These are phyloP conservation scores for Coemansia interrupta DNA, from an alignment of 192 early-diverging fungal genomes.

Conservation along the genomic window DNA sequence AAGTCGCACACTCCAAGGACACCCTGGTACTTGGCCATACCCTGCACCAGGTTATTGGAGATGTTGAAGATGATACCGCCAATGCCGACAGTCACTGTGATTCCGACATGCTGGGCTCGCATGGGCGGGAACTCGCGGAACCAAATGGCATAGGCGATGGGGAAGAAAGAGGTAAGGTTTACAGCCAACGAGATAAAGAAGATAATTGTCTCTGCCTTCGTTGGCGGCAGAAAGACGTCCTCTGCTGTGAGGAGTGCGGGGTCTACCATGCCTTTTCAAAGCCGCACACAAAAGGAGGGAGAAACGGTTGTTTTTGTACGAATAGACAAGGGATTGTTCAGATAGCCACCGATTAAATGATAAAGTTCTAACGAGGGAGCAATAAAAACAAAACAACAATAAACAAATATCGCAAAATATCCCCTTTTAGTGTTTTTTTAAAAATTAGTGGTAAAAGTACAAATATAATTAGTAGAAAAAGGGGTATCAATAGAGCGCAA, in stretches of 20 bases:
- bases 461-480: no score
- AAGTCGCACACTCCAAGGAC: constrained; percentile 30
- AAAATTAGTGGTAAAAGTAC: no score
- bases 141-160: constrained; percentile 25
- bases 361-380: no score
- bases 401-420: no score
- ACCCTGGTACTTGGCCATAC: constrained; percentile 38
- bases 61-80: constrained; percentile 40
- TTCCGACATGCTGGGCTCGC: constrained; percentile 42
- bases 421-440: no score
- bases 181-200: constrained; percentile 28
- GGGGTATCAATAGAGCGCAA: no score
- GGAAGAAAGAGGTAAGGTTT: constrained; percentile 26
- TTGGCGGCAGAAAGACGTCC: constrained; percentile 29
- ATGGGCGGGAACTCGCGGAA: constrained; percentile 38
- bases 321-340: no score
- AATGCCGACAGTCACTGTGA: constrained; percentile 26
- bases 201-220: constrained; percentile 26
- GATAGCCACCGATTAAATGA: no score
- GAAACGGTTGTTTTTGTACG: no score
- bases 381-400: no score
- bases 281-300: neutral
- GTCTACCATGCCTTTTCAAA: constrained; percentile 9
- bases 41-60: constrained; percentile 33
- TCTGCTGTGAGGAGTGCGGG: constrained; percentile 19